Evolutionary conservation across 2,329 filamentous ascomycete genomes (phyloP).

Genomic region (Monosporascus sp.): DNA sequence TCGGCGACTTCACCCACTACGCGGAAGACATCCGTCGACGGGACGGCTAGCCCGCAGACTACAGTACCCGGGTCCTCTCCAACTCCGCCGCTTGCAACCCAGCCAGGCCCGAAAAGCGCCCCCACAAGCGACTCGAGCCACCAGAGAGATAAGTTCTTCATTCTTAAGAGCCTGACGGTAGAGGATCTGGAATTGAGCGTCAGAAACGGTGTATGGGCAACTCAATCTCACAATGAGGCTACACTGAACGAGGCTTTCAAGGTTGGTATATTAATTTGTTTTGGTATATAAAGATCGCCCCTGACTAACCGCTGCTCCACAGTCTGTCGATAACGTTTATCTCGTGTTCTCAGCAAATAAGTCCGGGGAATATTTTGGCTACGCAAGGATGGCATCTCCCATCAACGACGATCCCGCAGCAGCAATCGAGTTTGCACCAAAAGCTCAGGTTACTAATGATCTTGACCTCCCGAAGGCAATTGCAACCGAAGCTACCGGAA

Average conservation of each 20-base stretch:
- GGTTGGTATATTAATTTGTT: conserved; percentile 39
- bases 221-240: conserved; percentile 89
- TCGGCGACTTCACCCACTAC: conserved; percentile 32
- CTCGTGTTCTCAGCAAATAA: conserved; percentile 96
- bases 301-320: conserved; percentile 7
- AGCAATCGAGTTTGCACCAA: conserved; percentile 63
- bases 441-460: conserved; percentile 52
- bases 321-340: conserved; percentile 80
- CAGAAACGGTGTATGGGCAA: conserved; percentile 86
- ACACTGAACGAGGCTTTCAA: conserved; percentile 75
- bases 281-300: neutral
- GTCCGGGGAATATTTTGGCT: conserved; percentile 94
- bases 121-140: conserved; percentile 11
- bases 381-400: conserved; percentile 80
- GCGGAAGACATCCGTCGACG: conserved; percentile 13
- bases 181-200: conserved; percentile 88
- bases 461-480: conserved; percentile 73
- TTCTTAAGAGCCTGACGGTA: conserved; percentile 86
- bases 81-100: conserved; percentile 8
- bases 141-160: conserved; percentile 73
- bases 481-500: conserved; percentile 70
- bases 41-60: conserved; percentile 9
- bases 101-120: conserved; percentile 9
- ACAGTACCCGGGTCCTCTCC: conserved; percentile 4
- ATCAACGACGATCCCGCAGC: conserved; percentile 73